A percentile compares a stretch with the other conserved stretches of the same genome.
phyloP scores from a whole-genome alignment of 2,329 filamentous ascomycete genomes.

The Xenosphaeropsis pyriputrescens region DNA sequence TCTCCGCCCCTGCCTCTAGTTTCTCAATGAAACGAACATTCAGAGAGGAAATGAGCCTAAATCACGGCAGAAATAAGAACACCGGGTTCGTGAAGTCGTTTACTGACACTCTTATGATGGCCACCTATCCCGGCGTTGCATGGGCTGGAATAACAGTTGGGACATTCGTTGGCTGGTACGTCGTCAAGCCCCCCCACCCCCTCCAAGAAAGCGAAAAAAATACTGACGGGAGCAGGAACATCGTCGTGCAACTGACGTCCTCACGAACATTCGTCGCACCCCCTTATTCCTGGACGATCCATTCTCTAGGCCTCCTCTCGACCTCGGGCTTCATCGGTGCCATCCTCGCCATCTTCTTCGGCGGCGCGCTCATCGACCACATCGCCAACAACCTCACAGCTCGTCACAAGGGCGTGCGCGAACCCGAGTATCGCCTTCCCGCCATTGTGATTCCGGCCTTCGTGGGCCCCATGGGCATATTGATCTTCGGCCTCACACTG shows the following conservation, averaged over 20 bases:
- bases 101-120: too few relatives aligned
- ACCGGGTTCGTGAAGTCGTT: too few relatives aligned
- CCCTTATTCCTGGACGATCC: conserved; percentile 1
- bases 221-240: conserved; percentile 2
- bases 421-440: conserved; percentile 41
- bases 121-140: too few relatives aligned
- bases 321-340: conserved; percentile 4
- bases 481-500: conserved; percentile 14
- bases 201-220: too few relatives aligned
- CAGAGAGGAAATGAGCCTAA: too few relatives aligned
- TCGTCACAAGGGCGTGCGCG: conserved; percentile 36
- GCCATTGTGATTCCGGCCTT: conserved; percentile 12
- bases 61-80: too few relatives aligned
- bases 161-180: too few relatives aligned
- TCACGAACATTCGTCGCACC: not conserved
- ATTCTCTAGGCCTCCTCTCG: conserved; percentile 1
- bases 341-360: conserved; percentile 5
- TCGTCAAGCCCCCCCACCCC: too few relatives aligned
- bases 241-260: conserved; percentile 3
- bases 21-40: not conserved
- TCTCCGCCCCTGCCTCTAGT: not conserved
- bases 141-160: too few relatives aligned
- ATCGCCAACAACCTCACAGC: conserved; percentile 21
- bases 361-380: conserved; percentile 15
- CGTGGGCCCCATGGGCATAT: conserved; percentile 14